These are phyloP conservation scores for Perkinsus marinus DNA, from an alignment of 169 alveolate genomes.

Conservation along the genomic window DNA sequence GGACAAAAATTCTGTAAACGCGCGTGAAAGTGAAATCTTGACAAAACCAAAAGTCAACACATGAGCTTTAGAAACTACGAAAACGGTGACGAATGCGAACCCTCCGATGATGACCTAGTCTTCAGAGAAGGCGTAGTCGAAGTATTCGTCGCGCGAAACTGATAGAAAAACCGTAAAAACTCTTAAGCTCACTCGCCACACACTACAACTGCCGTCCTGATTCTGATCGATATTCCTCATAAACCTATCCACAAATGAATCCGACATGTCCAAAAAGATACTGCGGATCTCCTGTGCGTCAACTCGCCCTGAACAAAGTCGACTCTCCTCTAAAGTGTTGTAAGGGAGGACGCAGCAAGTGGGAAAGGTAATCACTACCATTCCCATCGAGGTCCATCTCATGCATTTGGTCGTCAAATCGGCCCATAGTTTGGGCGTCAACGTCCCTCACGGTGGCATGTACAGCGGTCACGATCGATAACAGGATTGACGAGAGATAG, in stretches of 20 bases:
- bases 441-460: background rate
- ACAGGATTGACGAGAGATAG: background rate
- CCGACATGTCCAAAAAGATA: background rate
- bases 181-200: background rate
- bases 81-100: background rate
- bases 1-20: too few relatives aligned
- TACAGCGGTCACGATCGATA: background rate
- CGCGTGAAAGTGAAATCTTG: too few relatives aligned
- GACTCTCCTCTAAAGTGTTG: background rate
- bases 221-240: background rate
- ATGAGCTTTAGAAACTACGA: too few relatives aligned
- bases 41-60: background rate
- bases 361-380: background rate
- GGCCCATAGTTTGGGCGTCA: background rate
- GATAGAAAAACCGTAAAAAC: background rate
- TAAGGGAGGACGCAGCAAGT: background rate
- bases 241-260: background rate
- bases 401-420: background rate
- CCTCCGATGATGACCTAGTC: background rate
- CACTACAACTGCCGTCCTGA: background rate
- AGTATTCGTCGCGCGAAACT: background rate
- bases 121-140: background rate
- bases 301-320: background rate
- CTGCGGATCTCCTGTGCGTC: background rate
- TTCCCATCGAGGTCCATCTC: background rate